Percentiles rank a stretch among this genome's conserved stretches.
Conservation (phyloP, 2,329 filamentous ascomycete genomes). For the Rhytidhysteron rufulum region DNA sequence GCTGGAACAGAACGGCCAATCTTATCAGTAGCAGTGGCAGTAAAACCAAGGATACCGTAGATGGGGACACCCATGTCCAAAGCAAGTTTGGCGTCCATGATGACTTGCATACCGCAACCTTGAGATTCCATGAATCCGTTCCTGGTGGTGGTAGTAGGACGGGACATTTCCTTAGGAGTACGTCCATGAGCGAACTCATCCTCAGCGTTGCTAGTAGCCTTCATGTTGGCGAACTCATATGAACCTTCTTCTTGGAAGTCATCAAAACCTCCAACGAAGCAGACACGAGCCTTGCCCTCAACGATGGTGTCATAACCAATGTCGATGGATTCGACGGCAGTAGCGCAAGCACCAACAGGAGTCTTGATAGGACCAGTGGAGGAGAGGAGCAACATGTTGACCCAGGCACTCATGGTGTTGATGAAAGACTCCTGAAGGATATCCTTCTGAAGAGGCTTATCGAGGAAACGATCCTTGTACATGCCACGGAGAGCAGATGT, state of each 20-base stretch:
- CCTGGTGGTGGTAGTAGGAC: slow-evolving; percentile 92
- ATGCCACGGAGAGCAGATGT: slow-evolving; percentile 88
- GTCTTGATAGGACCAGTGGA: slow-evolving; percentile 99
- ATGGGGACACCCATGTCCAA: slow-evolving; percentile 99
- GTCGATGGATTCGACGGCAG: slow-evolving; percentile 93
- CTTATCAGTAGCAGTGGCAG: slow-evolving; percentile 96
- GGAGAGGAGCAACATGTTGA: slow-evolving; percentile 97
- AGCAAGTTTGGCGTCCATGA: slow-evolving; percentile 95
- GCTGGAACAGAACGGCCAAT: slow-evolving; percentile 96
- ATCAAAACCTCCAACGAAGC: slow-evolving; percentile 97
- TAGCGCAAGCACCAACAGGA: slow-evolving; percentile 94
- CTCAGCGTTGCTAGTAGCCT: slow-evolving; percentile 95
- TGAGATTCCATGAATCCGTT: slow-evolving; percentile 99
- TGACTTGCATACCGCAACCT: slow-evolving; percentile 94
- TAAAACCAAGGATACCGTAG: slow-evolving; percentile 88
- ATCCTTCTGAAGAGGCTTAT: slow-evolving; percentile 97
- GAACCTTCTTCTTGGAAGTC: slow-evolving; percentile 99
- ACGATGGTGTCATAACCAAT: slow-evolving; percentile 98
- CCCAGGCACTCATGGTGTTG: slow-evolving; percentile 99
- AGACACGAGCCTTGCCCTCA: slow-evolving; percentile 95
- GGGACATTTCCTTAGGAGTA: slow-evolving; percentile 95
- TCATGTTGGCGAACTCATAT: slow-evolving; percentile 99
- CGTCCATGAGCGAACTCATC: slow-evolving; percentile 95
- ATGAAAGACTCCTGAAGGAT: slow-evolving; percentile 99
- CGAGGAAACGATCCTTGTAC: slow-evolving; percentile 96